Evolutionary conservation across 2,329 filamentous ascomycete genomes (phyloP), one percentile per base, ranked within the genome.

Genomic region (Colletotrichum orchidophilum): DNA sequence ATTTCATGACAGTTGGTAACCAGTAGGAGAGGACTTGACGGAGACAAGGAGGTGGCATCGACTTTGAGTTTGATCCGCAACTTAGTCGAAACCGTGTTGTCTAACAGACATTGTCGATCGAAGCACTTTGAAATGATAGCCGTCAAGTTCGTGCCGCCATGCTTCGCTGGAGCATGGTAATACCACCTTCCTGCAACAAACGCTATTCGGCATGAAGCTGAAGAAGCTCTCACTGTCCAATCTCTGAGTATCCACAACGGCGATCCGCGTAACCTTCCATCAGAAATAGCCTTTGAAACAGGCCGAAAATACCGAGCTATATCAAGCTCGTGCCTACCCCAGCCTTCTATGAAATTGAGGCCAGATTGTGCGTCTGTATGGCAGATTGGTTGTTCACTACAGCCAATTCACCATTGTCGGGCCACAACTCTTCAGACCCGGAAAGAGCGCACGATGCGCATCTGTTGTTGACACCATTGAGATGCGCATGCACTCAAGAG

Each of bases 191-290:
- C 35, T 49, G 57, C 35, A 46, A 60, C 57, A 60, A 49, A 60
- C 35, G 35, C 33, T 60, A 46, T 46, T 42, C 35, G 39, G 35
- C 35, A 46, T 27, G 35, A 31, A 29, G 21, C 57, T 31, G 21
- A 46, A 18, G 35, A 31, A 29, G 21, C 57, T 31, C 57, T 8
- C n/a, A 26, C 15, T 13, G 26, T 13, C 57, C 24, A 21, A 46
- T 46, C 39, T 46, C 39, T 46, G 39, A 27, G 26, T 21, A 15
- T 5, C 62, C 62, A 27, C 46, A 27, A n/a, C 5, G 2, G 12
- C 15, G 62, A 49, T 65, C 52, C 18, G 35, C 59, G 3, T 71
- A 31, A 3, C 73, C 74, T 7, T 75, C 65, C 24, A 50, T 58
- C 18, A 74, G 52, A 26, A 24, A 53, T 53, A 53, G 50, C 39